Evolutionary conservation across 202 grass and related monocot species (phyloP).

Genomic region (Musa balbisiana): DNA sequence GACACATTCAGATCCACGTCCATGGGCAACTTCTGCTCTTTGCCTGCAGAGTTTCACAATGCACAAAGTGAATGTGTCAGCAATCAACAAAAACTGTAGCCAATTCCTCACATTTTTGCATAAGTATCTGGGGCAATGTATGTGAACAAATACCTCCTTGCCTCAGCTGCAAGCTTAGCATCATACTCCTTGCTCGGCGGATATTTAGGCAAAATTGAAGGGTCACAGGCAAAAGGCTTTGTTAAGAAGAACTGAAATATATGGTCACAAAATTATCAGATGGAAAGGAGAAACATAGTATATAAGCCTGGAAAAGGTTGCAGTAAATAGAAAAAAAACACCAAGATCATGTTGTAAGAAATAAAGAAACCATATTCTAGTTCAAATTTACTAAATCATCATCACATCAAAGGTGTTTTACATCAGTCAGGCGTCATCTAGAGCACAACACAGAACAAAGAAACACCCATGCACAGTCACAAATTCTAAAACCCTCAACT

Average conservation of each 20-base stretch:
- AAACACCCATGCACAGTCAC: neutral
- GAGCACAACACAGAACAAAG: neutral
- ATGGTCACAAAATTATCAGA: neutral
- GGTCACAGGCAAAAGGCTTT: constrained; percentile 43
- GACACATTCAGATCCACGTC: constrained; percentile 39
- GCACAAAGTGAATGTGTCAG: neutral
- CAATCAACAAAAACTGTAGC: neutral
- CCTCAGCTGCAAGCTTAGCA: constrained; percentile 43
- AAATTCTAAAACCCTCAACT: neutral
- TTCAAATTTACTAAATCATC: no score
- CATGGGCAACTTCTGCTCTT: constrained; percentile 38
- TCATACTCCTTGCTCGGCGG: constrained; percentile 53
- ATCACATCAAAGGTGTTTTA: no score
- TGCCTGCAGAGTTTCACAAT: constrained; percentile 34
- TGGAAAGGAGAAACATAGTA: neutral
- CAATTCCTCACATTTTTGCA: no score
- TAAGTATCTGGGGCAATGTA: neutral
- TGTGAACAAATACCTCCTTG: constrained; percentile 6
- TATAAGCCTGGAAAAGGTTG: neutral
- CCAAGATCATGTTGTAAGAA: no score
- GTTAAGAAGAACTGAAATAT: constrained; percentile 40
- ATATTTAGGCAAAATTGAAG: constrained; percentile 50
- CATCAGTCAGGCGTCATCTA: no score
- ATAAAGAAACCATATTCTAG: no score
- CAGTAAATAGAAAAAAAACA: neutral